A percentile compares a stretch with the other conserved stretches of the same genome.
Evolutionary conservation across 2,329 filamentous ascomycete species (phyloP).

Genomic region (Microsporum canis): DNA sequence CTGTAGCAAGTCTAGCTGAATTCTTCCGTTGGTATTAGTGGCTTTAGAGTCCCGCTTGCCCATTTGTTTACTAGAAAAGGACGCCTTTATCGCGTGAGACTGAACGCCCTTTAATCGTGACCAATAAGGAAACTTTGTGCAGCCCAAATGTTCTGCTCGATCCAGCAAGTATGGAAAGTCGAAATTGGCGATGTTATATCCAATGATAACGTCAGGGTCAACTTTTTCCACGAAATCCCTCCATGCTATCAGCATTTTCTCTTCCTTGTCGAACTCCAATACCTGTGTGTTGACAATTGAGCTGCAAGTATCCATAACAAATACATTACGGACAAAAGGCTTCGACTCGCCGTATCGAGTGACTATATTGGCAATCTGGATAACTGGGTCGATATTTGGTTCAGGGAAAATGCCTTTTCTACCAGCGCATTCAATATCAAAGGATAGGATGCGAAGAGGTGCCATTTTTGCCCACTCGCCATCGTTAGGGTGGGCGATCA

Average conservation of each 20-base stretch:
- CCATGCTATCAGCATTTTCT: slow-evolving; percentile 87
- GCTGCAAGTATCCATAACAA: slow-evolving; percentile 85
- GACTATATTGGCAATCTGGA: slow-evolving; percentile 95
- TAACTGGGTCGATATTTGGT: slow-evolving; percentile 80
- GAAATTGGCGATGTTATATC: slow-evolving; percentile 98
- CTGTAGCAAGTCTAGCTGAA: slow-evolving; percentile 91
- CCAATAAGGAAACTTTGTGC: slow-evolving; percentile 73
- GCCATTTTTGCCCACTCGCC: slow-evolving; percentile 99
- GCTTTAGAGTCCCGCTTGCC: slow-evolving; percentile 88
- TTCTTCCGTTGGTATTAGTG: slow-evolving; percentile 85
- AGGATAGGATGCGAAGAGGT: slow-evolving; percentile 80
- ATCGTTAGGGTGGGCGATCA: slow-evolving; percentile 77
- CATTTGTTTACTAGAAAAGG: slow-evolving; percentile 96
- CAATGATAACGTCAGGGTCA: slow-evolving; percentile 94
- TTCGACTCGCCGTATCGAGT: slow-evolving; percentile 91
- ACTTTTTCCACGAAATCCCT: slow-evolving; percentile 78
- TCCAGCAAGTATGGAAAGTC: slow-evolving; percentile 95
- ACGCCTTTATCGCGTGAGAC: slow-evolving; percentile 65
- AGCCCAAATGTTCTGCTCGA: slow-evolving; percentile 72
- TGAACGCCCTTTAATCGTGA: slow-evolving; percentile 60
- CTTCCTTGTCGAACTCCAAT: slow-evolving; percentile 67
- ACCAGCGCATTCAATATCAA: slow-evolving; percentile 97
- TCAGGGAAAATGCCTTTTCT: slow-evolving; percentile 97
- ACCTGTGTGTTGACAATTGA: slow-evolving; percentile 92
- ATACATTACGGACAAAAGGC: slow-evolving; percentile 91